These are phyloP conservation scores for Wickerhamomyces canadensis DNA, from an alignment of 805 yeast species.

Conservation along the genomic window DNA sequence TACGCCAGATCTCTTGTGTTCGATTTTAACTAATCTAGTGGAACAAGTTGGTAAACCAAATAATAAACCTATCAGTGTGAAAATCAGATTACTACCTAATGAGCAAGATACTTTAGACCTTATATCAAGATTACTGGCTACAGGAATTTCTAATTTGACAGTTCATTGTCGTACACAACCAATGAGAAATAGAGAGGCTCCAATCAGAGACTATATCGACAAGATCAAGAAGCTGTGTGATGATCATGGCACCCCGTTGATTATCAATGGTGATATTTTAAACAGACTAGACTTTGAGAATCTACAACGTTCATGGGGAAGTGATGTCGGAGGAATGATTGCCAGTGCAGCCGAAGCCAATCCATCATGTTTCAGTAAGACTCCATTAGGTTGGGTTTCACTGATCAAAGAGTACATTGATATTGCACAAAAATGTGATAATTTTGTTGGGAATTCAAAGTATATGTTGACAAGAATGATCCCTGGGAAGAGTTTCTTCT, in stretches of 20 bases:
- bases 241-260: conserved; percentile 59
- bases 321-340: conserved; percentile 84
- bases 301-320: conserved; percentile 48
- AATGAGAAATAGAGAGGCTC: conserved; percentile 85
- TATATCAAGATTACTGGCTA: conserved; percentile 51
- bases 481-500: conserved; percentile 66
- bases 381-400: conserved; percentile 46
- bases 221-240: conserved; percentile 58
- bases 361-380: conserved; percentile 61
- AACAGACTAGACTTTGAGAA: conserved; percentile 46
- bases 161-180: conserved; percentile 86
- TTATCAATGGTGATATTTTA: conserved; percentile 75
- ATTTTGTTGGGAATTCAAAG: conserved; percentile 70
- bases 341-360: conserved; percentile 88
- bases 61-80: conserved; percentile 80
- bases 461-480: conserved; percentile 72
- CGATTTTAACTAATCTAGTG: conserved; percentile 65
- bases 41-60: conserved; percentile 73
- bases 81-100: conserved; percentile 72
- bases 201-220: conserved; percentile 64
- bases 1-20: conserved; percentile 74
- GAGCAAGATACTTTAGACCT: conserved; percentile 55
- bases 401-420: conserved; percentile 50
- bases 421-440: conserved; percentile 51
- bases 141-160: conserved; percentile 84